Conservation (phyloP, 257 asterid genomes). For the Forsythia viridissima region DNA sequence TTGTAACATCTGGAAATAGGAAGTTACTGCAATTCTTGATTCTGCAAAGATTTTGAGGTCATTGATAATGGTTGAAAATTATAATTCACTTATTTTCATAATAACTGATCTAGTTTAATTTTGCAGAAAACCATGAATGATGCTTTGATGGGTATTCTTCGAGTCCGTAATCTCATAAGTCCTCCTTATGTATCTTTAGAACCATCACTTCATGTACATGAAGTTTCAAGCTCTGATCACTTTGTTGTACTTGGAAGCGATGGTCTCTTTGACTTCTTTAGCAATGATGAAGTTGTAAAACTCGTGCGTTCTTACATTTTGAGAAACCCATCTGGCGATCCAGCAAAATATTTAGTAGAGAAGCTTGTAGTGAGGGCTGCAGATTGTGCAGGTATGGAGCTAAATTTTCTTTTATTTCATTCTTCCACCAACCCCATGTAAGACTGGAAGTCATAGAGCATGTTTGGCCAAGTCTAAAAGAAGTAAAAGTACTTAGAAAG, state of each 20-base stretch:
- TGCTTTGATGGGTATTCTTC: conserved; percentile 95
- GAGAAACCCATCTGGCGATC: conserved; percentile 76
- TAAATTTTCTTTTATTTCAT: background rate
- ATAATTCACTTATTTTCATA: background rate
- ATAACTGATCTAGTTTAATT: conserved; percentile 5
- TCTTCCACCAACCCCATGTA: background rate
- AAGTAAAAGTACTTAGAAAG: background rate
- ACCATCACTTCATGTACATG: conserved; percentile 70
- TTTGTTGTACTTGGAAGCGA: conserved; percentile 95
- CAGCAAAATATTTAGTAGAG: conserved; percentile 86
- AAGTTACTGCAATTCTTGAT: background rate
- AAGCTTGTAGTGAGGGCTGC: conserved; percentile 93
- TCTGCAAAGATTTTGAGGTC: background rate
- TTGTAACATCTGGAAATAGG: background rate
- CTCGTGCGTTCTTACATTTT: conserved; percentile 65
- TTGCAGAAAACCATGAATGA: conserved; percentile 87
- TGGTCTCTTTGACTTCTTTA: conserved; percentile 92
- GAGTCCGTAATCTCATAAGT: conserved; percentile 72
- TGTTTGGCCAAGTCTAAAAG: background rate
- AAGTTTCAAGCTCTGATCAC: conserved; percentile 69
- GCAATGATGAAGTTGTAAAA: conserved; percentile 76
- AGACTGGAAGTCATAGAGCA: background rate
- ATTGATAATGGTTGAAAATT: background rate
- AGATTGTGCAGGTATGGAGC: conserved; percentile 73
- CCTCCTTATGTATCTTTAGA: conserved; percentile 85